Evolutionary conservation across 768 basidiomycete genomes (phyloP).

Genomic region (Tulasnella sp.): DNA sequence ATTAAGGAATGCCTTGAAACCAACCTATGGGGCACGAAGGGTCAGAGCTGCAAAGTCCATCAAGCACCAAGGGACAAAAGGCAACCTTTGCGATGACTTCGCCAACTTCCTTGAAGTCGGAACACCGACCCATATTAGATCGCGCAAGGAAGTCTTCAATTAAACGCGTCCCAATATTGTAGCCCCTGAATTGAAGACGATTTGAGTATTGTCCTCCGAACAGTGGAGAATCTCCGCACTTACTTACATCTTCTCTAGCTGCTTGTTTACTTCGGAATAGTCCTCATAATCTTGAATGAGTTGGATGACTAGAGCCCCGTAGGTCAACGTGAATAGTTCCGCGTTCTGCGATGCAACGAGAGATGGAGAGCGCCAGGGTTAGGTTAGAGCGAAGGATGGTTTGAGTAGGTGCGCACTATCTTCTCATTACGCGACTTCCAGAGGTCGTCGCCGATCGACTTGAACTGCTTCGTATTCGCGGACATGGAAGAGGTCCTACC

Average conservation of each 20-base stretch:
- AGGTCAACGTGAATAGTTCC: slow-evolving; percentile 93
- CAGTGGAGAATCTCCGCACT: background rate
- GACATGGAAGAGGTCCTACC: background rate
- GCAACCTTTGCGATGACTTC: slow-evolving; percentile 90
- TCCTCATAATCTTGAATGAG: slow-evolving; percentile 99
- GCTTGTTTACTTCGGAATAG: slow-evolving; percentile 89
- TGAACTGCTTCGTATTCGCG: slow-evolving; percentile 56
- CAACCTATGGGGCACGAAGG: slow-evolving; percentile 51
- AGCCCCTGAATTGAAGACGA: slow-evolving; percentile 58
- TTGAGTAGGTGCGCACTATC: slow-evolving; percentile 51
- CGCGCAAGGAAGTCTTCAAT: slow-evolving; percentile 97
- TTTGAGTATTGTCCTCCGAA: background rate
- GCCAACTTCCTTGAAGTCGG: slow-evolving; percentile 89
- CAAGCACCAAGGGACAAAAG: slow-evolving; percentile 8
- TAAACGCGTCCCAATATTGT: slow-evolving; percentile 91
- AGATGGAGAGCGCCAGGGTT: background rate
- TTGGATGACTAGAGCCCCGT: slow-evolving; percentile 96
- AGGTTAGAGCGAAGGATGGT: background rate
- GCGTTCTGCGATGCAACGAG: slow-evolving; percentile 57
- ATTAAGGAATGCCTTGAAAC: slow-evolving; percentile 96
- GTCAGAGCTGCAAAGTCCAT: background rate
- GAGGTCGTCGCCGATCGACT: slow-evolving; percentile 84
- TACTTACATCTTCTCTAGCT: slow-evolving; percentile 73
- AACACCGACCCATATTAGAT: slow-evolving; percentile 82
- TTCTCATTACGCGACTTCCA: slow-evolving; percentile 95